A percentile compares a stretch with the other conserved stretches of the same genome.
These are phyloP conservation scores for Cryomyces minteri DNA, from an alignment of 495 filamentous ascomycete genomes.

Conservation along the genomic window DNA sequence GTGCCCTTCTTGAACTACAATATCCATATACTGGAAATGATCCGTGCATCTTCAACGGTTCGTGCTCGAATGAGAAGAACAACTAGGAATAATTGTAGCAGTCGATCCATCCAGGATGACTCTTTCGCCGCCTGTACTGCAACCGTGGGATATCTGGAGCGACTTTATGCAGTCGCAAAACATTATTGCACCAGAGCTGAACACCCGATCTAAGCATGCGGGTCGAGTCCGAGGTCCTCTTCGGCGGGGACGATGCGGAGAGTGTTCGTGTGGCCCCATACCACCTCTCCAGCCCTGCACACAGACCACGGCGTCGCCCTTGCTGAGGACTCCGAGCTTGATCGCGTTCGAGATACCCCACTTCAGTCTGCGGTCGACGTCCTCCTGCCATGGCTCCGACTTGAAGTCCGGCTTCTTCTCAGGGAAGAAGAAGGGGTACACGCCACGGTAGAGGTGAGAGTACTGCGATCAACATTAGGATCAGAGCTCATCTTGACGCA, in stretches of 20 bases:
- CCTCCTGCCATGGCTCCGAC: conserved; percentile 86
- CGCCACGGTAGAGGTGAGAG: conserved; percentile 89
- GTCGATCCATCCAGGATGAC: too few relatives aligned
- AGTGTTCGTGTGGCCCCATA: conserved; percentile 96
- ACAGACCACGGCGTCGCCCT: conserved; percentile 76
- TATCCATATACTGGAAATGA: too few relatives aligned
- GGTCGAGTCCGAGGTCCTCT: conserved; percentile 22
- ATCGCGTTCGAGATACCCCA: conserved; percentile 82
- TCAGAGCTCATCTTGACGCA: conserved; percentile 6
- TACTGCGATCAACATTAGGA: conserved; percentile 28
- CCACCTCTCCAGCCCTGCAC: conserved; percentile 97
- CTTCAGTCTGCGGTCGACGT: conserved; percentile 89
- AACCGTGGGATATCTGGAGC: too few relatives aligned
- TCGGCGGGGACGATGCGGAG: conserved; percentile 24
- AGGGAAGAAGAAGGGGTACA: conserved; percentile 91
- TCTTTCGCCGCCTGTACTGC: too few relatives aligned
- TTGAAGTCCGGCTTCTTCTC: conserved; percentile 86
- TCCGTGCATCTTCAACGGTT: too few relatives aligned
- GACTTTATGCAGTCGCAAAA: too few relatives aligned
- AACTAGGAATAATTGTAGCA: too few relatives aligned
- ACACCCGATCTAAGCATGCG: conserved; percentile 9
- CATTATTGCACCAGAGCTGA: too few relatives aligned
- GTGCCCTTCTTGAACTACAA: too few relatives aligned
- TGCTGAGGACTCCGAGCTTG: conserved; percentile 60
- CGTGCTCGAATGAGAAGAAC: too few relatives aligned